Conservation (phyloP, 192 early-diverging fungal species). For the Funneliformis mosseae region DNA sequence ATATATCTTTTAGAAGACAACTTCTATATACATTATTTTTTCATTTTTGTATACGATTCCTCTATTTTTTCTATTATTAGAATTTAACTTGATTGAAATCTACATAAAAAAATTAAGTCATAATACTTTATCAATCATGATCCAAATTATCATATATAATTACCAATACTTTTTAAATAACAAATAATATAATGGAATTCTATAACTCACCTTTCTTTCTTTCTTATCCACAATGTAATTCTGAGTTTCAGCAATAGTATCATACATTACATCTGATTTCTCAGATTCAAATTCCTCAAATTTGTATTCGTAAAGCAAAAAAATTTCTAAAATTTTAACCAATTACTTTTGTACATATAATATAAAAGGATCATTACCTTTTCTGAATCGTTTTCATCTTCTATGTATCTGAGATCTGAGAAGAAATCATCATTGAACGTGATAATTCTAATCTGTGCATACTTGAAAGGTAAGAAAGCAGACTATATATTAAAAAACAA, state of each 20-base stretch:
- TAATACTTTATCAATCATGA: too few species aligned
- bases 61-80: too few species aligned
- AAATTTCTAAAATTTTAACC: slow-evolving; percentile 7
- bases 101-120: too few species aligned
- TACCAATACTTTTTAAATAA: too few species aligned
- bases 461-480: neutral
- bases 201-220: slow-evolving; percentile 11
- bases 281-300: neutral
- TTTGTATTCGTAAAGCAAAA: neutral
- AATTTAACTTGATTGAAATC: too few species aligned
- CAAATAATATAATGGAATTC: too few species aligned
- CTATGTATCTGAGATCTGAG: neutral
- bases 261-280: neutral
- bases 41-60: too few species aligned
- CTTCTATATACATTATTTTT: too few species aligned
- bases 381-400: neutral
- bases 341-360: neutral
- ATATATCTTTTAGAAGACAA: too few species aligned
- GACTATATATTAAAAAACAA: slow-evolving; percentile 8
- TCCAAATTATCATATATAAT: too few species aligned
- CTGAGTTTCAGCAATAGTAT: neutral
- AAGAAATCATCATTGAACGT: neutral
- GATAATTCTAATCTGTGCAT: neutral
- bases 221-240: too few species aligned
- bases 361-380: neutral